Evolutionary conservation across 1,284 basidiomycete genomes (phyloP).

Genomic region (Coniferiporia sulphurascens): DNA sequence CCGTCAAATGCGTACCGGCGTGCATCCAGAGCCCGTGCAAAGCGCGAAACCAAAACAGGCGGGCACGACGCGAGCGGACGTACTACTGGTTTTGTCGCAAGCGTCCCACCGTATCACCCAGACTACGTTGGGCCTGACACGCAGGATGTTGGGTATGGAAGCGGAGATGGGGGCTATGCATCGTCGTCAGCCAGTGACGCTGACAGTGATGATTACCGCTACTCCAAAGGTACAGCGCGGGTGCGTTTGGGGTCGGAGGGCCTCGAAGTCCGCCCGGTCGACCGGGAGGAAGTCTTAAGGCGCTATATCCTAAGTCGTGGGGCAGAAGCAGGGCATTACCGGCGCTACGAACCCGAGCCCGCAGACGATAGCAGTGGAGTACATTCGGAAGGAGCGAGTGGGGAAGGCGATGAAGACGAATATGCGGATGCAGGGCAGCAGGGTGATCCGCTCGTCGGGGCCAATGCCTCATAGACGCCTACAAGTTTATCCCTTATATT

Average conservation of each 20-base stretch:
- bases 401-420: not conserved
- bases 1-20: constrained; percentile 48
- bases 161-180: not conserved
- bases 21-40: constrained; percentile 9
- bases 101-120: constrained; percentile 70
- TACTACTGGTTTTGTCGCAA: constrained; percentile 27
- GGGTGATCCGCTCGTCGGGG: not conserved
- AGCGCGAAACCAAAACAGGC: constrained; percentile 6
- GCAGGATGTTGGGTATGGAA: constrained; percentile 18
- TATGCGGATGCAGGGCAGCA: no score
- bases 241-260: constrained; percentile 75
- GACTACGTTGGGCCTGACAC: constrained; percentile 46
- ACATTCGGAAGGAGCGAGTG: constrained; percentile 13
- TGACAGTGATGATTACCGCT: constrained; percentile 27
- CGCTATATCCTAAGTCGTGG: constrained; percentile 50
- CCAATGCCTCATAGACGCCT: not conserved
- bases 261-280: constrained; percentile 57
- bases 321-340: constrained; percentile 52
- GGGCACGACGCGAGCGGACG: constrained; percentile 8
- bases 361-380: not conserved
- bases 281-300: constrained; percentile 56
- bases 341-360: constrained; percentile 55
- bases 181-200: not conserved
- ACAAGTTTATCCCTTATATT: no score
- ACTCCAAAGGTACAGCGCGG: constrained; percentile 24